These are phyloP conservation scores for Silene noctiflora DNA, from an alignment of 179 eudicot species.

Conservation along the genomic window DNA sequence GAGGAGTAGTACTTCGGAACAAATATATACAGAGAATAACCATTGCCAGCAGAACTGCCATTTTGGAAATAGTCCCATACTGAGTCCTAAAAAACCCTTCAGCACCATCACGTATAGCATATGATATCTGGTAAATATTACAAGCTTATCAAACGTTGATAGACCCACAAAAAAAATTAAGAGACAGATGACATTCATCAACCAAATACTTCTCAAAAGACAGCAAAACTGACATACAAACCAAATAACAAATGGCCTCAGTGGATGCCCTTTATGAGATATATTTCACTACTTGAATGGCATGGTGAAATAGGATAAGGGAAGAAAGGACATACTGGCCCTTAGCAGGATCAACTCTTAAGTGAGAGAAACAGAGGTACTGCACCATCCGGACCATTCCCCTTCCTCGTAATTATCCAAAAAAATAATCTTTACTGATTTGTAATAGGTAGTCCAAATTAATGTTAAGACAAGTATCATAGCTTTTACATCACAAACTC, in stretches of 20 bases:
- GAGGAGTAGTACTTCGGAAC: conserved; percentile 77
- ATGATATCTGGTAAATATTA: conserved; percentile 71
- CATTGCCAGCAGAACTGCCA: conserved; percentile 82
- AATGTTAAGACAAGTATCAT: no score
- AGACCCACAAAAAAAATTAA: not conserved
- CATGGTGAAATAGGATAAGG: not conserved
- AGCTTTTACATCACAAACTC: no score
- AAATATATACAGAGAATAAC: conserved; percentile 79
- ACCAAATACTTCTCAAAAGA: not conserved
- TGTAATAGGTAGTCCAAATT: no score
- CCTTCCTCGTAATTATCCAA: no score
- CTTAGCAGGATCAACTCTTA: no score
- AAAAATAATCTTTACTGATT: no score
- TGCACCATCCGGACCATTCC: no score
- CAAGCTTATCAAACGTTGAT: conserved; percentile 22
- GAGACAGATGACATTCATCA: conserved; percentile 9
- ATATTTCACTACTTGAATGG: not conserved
- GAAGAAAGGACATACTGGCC: not conserved
- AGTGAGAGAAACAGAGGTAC: no score
- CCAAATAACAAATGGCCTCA: conserved; percentile 2
- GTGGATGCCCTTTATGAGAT: not conserved
- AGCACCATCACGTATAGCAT: conserved; percentile 99
- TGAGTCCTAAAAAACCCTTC: conserved; percentile 97
- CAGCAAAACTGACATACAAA: conserved; percentile 1
- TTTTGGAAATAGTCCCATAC: conserved; percentile 93